phyloP scores from a whole-genome alignment of 306 rosid species.

The Dryas octopetala region DNA sequence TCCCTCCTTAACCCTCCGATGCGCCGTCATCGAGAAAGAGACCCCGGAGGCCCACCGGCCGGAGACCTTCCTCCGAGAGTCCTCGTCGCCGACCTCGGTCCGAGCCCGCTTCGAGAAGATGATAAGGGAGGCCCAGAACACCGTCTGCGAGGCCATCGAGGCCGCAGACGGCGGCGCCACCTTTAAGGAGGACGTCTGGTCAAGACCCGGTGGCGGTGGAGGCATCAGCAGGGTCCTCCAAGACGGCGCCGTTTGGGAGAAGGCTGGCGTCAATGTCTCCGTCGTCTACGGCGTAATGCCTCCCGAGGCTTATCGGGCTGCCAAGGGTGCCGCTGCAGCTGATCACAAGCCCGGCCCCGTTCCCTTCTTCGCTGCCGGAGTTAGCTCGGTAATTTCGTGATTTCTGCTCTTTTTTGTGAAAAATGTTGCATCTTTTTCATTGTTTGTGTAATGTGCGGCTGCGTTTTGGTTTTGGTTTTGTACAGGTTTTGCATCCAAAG shows the following conservation, averaged over 20 bases:
- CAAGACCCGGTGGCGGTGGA: constrained; percentile 97
- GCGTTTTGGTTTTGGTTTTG: constrained; percentile 6
- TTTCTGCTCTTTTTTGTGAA: not conserved
- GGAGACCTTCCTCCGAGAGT: constrained; percentile 66
- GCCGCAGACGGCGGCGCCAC: constrained; percentile 69
- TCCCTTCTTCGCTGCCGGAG: constrained; percentile 93
- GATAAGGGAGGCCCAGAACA: constrained; percentile 93
- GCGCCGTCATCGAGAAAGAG: constrained; percentile 78
- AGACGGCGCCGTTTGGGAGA: constrained; percentile 92
- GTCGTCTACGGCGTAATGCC: constrained; percentile 98
- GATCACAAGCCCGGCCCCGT: constrained; percentile 84
- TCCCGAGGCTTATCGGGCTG: constrained; percentile 96
- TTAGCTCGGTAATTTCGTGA: constrained; percentile 70
- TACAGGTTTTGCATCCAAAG: constrained; percentile 91
- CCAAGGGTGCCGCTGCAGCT: constrained; percentile 46
- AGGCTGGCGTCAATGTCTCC: constrained; percentile 96
- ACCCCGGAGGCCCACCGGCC: constrained; percentile 77
- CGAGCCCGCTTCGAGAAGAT: constrained; percentile 90
- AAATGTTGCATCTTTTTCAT: not conserved
- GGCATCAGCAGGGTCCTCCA: constrained; percentile 97
- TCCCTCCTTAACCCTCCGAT: not conserved
- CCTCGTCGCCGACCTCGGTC: constrained; percentile 48
- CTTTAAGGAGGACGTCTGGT: constrained; percentile 96
- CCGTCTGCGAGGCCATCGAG: constrained; percentile 74
- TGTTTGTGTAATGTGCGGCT: not conserved